A percentile compares a stretch with the other conserved stretches of the same genome.
Conservation (phyloP, 176 grass and related monocot species). For the maize (Zea mays) region DNA sequence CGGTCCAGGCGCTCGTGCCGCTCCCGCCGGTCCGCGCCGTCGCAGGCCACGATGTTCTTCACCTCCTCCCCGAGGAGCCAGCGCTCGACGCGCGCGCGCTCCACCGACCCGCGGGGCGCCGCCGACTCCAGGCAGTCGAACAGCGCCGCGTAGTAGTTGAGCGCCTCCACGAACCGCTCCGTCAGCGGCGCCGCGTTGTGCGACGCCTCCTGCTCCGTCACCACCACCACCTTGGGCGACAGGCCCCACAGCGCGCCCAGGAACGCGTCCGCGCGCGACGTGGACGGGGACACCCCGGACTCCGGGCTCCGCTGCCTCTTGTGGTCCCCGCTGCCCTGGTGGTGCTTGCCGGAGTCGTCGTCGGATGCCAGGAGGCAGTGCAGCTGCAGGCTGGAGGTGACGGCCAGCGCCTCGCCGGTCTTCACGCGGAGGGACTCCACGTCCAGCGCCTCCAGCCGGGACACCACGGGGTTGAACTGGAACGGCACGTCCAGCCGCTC, state of each 20-base stretch:
- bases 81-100: constrained; percentile 76
- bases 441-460: constrained; percentile 57
- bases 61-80: constrained; percentile 82
- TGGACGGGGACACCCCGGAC: constrained; percentile 26
- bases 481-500: constrained; percentile 88
- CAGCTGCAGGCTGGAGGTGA: constrained; percentile 71
- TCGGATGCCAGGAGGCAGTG: constrained; percentile 58
- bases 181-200: constrained; percentile 64
- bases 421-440: constrained; percentile 75
- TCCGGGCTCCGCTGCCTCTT: constrained; percentile 26
- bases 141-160: constrained; percentile 85
- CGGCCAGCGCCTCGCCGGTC: constrained; percentile 82
- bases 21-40: constrained; percentile 65
- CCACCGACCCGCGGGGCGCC: constrained; percentile 59
- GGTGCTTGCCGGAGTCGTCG: neutral
- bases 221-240: constrained; percentile 64
- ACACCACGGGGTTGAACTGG: constrained; percentile 79
- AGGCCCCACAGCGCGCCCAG: constrained; percentile 56
- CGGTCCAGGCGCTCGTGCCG: constrained; percentile 75
- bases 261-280: constrained; percentile 55
- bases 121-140: constrained; percentile 83
- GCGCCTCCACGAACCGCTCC: constrained; percentile 77
- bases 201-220: constrained; percentile 83
- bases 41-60: constrained; percentile 78
- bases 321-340: neutral